Evolutionary conservation across 148 eudicot species (phyloP).

Genomic region (Nepenthes mirabilis): DNA sequence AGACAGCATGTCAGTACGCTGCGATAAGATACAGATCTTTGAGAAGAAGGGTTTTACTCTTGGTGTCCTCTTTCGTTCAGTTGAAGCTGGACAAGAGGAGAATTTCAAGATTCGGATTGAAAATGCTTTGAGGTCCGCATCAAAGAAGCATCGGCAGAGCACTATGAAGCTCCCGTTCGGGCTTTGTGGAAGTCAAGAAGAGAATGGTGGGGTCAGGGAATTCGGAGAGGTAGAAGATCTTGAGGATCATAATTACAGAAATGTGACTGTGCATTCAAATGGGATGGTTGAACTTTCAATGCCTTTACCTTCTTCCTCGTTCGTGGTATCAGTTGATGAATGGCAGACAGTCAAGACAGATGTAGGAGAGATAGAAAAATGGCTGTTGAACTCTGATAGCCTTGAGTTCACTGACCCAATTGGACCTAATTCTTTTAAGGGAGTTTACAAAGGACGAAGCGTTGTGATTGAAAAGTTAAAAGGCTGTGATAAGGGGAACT

Average conservation of each 20-base stretch:
- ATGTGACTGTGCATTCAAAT: conserved; percentile 43
- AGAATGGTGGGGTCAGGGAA: conserved; percentile 40
- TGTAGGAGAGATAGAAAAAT: conserved; percentile 45
- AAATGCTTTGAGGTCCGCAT: conserved; percentile 60
- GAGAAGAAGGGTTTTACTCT: conserved; percentile 74
- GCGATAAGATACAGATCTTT: conserved; percentile 76
- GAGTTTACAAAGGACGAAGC: conserved; percentile 61
- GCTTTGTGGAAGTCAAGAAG: conserved; percentile 93
- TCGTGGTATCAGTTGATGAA: conserved; percentile 71
- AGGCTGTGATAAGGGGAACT: conserved; percentile 89
- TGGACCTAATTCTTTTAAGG: conserved; percentile 56
- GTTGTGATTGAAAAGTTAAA: conserved; percentile 72
- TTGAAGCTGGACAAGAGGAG: conserved; percentile 56
- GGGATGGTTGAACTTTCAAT: conserved; percentile 30
- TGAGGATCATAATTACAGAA: conserved; percentile 40
- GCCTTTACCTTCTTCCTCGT: conserved; percentile 55
- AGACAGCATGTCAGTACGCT: conserved; percentile 58
- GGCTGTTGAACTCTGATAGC: conserved; percentile 57
- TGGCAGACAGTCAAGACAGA: conserved; percentile 87
- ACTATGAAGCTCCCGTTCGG: conserved; percentile 84
- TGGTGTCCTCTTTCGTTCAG: conserved; percentile 45
- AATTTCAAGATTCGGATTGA: conserved; percentile 47
- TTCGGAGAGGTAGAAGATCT: conserved; percentile 59
- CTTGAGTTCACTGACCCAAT: conserved; percentile 61
- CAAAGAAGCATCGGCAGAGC: conserved; percentile 51